Percentiles rank a stretch among this genome's conserved stretches.
phyloP scores from a whole-genome alignment of 805 yeast genomes.

The Ogataea paradorogensis region DNA sequence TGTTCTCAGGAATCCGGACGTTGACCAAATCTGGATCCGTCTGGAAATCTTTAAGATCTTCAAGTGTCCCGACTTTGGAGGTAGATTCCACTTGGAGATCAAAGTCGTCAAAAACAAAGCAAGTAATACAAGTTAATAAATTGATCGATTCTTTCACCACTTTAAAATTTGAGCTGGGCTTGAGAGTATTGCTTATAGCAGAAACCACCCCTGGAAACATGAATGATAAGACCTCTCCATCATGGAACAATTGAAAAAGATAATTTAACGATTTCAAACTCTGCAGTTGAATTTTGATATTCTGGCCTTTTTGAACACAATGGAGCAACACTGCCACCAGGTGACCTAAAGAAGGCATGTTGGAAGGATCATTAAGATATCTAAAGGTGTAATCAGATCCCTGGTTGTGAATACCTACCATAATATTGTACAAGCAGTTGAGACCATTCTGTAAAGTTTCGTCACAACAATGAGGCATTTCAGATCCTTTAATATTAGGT shows the following conservation, averaged over 20 bases:
- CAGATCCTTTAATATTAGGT: conserved; percentile 34
- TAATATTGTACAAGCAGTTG: conserved; percentile 28
- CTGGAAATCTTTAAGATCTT: conserved; percentile 12
- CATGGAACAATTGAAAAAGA: conserved; percentile 36
- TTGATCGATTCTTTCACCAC: conserved; percentile 33
- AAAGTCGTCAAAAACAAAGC: conserved; percentile 41
- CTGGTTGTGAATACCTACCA: conserved; percentile 34
- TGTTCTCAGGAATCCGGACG: conserved; percentile 18
- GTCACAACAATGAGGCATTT: conserved; percentile 29
- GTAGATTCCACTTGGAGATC: conserved; percentile 29
- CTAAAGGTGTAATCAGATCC: conserved; percentile 19
- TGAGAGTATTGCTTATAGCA: conserved; percentile 37
- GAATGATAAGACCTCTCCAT: conserved; percentile 49
- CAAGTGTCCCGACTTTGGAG: conserved; percentile 9
- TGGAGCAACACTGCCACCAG: conserved; percentile 43
- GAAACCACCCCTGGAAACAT: conserved; percentile 54
- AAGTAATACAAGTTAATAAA: conserved; percentile 31
- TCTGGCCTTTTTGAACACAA: conserved; percentile 28
- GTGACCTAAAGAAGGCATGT: conserved; percentile 47
- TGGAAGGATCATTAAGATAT: conserved; percentile 32
- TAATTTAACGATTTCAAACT: conserved; percentile 35
- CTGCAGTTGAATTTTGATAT: conserved; percentile 29
- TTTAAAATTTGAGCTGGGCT: conserved; percentile 35
- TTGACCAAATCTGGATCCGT: conserved; percentile 5
- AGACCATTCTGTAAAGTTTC: conserved; percentile 39